phyloP scores from a whole-genome alignment of 2,329 filamentous ascomycete species.

The Neofusicoccum parvum region DNA sequence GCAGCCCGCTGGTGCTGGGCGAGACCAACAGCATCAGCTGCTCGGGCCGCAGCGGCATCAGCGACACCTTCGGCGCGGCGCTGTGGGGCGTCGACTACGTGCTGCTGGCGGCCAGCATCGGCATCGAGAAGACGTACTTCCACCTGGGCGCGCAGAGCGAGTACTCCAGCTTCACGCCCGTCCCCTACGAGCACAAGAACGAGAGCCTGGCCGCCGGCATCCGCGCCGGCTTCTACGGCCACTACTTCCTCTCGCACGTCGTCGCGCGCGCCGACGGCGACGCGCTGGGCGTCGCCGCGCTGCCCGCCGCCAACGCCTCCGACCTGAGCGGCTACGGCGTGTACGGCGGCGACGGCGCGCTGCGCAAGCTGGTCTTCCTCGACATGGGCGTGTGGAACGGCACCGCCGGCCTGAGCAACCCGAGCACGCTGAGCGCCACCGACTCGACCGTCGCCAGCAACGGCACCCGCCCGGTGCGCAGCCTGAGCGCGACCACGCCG shows the following conservation, averaged over 20 bases:
- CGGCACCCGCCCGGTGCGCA: neutral
- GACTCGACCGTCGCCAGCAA: constrained; percentile 10
- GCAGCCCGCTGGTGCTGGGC: constrained; percentile 28
- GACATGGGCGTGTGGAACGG: constrained; percentile 20
- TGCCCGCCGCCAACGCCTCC: neutral
- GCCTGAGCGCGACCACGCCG: neutral
- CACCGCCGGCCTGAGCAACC: constrained; percentile 13
- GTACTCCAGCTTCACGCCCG: constrained; percentile 20
- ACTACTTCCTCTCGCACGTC: constrained; percentile 20
- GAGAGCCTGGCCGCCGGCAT: constrained; percentile 7
- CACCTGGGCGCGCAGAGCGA: constrained; percentile 49
- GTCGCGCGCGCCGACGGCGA: neutral
- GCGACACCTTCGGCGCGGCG: constrained; percentile 52
- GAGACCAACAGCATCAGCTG: constrained; percentile 35
- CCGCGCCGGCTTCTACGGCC: constrained; percentile 18
- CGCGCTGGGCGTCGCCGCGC: neutral
- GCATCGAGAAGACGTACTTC: constrained; percentile 44
- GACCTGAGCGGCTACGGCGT: constrained; percentile 18
- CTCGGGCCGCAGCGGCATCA: constrained; percentile 36
- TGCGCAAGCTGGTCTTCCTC: constrained; percentile 16
- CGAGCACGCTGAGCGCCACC: constrained; percentile 3
- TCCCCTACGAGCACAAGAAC: constrained; percentile 14
- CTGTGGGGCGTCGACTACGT: constrained; percentile 56
- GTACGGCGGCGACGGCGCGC: neutral
- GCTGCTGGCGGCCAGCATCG: constrained; percentile 14